Evolutionary conservation across 495 filamentous ascomycete species (phyloP).

Genomic region (Durotheca rogersii): DNA sequence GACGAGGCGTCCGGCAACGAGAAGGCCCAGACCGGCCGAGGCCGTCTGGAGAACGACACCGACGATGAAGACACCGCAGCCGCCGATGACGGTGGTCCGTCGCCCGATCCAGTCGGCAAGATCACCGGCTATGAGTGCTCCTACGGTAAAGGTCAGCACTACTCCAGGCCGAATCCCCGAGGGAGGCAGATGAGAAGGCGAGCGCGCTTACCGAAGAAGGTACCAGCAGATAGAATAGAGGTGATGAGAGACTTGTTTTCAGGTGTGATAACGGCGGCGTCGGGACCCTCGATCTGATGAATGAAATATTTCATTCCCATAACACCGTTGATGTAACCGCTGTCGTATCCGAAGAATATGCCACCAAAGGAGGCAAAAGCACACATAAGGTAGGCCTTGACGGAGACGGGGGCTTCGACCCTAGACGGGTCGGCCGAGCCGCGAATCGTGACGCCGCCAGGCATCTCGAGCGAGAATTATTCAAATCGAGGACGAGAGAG

Average conservation of each 20-base stretch:
- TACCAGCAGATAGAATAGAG: constrained; percentile 72
- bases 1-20: constrained; percentile 69
- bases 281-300: constrained; percentile 42
- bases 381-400: constrained; percentile 68
- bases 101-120: constrained; percentile 69
- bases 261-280: constrained; percentile 29
- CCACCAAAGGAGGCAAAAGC: constrained; percentile 69
- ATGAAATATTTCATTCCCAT: constrained; percentile 55
- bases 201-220: constrained; percentile 59
- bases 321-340: constrained; percentile 65
- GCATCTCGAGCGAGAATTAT: constrained; percentile 10
- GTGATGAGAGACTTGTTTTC: constrained; percentile 62
- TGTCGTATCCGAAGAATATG: constrained; percentile 68
- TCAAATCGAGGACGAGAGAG: no score
- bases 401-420: constrained; percentile 65
- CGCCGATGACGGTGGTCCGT: constrained; percentile 64
- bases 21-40: constrained; percentile 45
- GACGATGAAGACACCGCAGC: constrained; percentile 63
- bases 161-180: neutral
- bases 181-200: neutral
- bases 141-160: constrained; percentile 6
- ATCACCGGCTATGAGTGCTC: constrained; percentile 68
- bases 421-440: constrained; percentile 48
- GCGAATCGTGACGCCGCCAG: constrained; percentile 24
- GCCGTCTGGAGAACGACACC: constrained; percentile 62